A percentile compares a stretch with the other conserved stretches of the same genome.
These are phyloP conservation scores for Leccinum imitatum DNA, from an alignment of 768 basidiomycete genomes.

Conservation along the genomic window DNA sequence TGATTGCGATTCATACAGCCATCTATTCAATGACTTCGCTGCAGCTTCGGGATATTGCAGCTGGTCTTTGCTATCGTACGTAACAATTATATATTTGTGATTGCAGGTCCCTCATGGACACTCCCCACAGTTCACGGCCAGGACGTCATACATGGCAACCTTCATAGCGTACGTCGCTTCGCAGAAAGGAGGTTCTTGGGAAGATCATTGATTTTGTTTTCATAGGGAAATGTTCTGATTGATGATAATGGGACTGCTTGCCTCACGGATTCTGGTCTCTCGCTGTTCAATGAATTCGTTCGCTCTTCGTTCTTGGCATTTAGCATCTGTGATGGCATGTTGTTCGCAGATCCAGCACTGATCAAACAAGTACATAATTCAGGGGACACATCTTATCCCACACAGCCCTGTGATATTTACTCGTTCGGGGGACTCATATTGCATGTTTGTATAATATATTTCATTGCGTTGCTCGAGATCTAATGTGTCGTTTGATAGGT, in stretches of 20 bases:
- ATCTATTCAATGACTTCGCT: not conserved
- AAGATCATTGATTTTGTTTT: not conserved
- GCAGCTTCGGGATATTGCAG: slow-evolving; percentile 21
- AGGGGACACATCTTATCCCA: slow-evolving; percentile 13
- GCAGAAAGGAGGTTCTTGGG: not conserved
- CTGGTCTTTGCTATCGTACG: slow-evolving; percentile 28
- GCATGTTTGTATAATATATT: slow-evolving; percentile 19
- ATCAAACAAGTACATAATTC: slow-evolving; percentile 5
- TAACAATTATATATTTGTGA: not conserved
- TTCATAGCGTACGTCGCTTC: slow-evolving; percentile 32
- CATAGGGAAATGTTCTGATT: slow-evolving; percentile 44
- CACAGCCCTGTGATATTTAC: slow-evolving; percentile 26
- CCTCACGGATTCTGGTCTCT: slow-evolving; percentile 49
- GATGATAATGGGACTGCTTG: slow-evolving; percentile 39
- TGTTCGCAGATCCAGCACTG: slow-evolving; percentile 46
- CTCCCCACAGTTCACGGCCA: slow-evolving; percentile 22
- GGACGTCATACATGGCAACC: slow-evolving; percentile 35
- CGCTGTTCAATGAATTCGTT: slow-evolving; percentile 24
- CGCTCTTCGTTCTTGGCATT: slow-evolving; percentile 35
- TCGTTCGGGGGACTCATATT: slow-evolving; percentile 38
- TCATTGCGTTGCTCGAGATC: not conserved
- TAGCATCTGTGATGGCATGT: slow-evolving; percentile 37
- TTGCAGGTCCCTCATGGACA: not conserved
- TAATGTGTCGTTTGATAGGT: slow-evolving; percentile 18
- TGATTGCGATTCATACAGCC: not conserved